phyloP scores from a whole-genome alignment of 2,329 filamentous ascomycete genomes.

The Stromatinia cepivora region DNA sequence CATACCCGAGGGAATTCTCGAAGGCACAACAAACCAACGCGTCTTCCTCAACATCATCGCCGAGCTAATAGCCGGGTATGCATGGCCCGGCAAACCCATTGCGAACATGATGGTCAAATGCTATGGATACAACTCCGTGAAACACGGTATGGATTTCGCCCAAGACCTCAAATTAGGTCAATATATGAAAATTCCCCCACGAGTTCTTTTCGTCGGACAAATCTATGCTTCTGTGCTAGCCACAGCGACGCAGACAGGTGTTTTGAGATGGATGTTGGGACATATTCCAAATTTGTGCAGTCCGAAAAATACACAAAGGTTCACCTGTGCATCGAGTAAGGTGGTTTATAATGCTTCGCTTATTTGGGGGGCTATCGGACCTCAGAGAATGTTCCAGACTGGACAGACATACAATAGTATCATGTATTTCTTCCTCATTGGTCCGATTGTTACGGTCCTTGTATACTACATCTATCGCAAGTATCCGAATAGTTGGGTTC shows the following conservation, averaged over 20 bases:
- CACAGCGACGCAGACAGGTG: conserved; percentile 46
- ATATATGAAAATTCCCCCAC: conserved; percentile 52
- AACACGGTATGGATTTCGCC: conserved; percentile 49
- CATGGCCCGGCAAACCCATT: conserved; percentile 56
- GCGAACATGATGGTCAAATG: conserved; percentile 59
- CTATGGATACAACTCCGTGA: conserved; percentile 51
- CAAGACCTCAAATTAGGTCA: conserved; percentile 54
- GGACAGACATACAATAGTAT: conserved; percentile 51
- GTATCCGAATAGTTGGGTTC: conserved; percentile 51
- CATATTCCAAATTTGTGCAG: conserved; percentile 47
- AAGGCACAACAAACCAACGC: conserved; percentile 50
- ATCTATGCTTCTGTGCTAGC: conserved; percentile 50
- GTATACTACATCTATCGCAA: conserved; percentile 56
- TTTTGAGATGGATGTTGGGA: conserved; percentile 44
- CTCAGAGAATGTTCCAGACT: conserved; percentile 49
- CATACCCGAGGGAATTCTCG: conserved; percentile 43
- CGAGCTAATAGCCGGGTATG: conserved; percentile 66
- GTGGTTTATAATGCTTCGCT: conserved; percentile 58
- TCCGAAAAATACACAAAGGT: conserved; percentile 46
- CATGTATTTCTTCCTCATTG: conserved; percentile 53
- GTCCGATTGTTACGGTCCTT: conserved; percentile 56
- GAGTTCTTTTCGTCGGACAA: conserved; percentile 51
- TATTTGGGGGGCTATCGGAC: conserved; percentile 53
- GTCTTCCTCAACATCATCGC: conserved; percentile 67
- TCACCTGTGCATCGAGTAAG: conserved; percentile 49